Evolutionary conservation across 345 rosid species (phyloP).

Genomic region (Cardamine resedifolia): DNA sequence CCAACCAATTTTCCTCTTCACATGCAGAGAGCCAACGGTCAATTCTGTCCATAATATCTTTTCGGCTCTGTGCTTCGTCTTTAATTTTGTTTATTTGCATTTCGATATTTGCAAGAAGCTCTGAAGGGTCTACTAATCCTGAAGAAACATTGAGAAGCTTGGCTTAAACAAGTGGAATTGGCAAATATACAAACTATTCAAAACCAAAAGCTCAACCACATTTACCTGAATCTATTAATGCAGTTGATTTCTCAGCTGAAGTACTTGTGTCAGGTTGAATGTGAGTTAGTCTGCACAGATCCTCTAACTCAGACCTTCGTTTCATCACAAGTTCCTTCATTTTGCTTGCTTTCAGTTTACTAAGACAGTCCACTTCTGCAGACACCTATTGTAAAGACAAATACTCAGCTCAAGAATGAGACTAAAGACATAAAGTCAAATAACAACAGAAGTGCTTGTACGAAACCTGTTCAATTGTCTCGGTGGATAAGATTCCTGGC

Average conservation of each 20-base stretch:
- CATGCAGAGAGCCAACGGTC: slow-evolving; percentile 93
- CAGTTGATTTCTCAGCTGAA: slow-evolving; percentile 84
- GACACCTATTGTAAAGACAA: slow-evolving; percentile 54
- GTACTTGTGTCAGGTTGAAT: slow-evolving; percentile 88
- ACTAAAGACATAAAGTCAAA: not conserved
- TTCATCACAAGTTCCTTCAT: slow-evolving; percentile 97
- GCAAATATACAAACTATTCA: not conserved
- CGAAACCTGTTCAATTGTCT: slow-evolving; percentile 73
- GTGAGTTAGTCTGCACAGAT: slow-evolving; percentile 67
- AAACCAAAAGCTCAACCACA: not conserved
- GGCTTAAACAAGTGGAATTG: not conserved
- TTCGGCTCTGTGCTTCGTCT: slow-evolving; percentile 81
- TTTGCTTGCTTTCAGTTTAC: slow-evolving; percentile 79
- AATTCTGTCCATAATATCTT: slow-evolving; percentile 92
- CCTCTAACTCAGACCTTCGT: slow-evolving; percentile 81
- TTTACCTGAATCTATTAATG: slow-evolving; percentile 89
- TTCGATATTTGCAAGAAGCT: slow-evolving; percentile 81
- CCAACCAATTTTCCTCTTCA: slow-evolving; percentile 97
- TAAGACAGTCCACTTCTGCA: slow-evolving; percentile 78
- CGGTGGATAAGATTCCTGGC: slow-evolving; percentile 68
- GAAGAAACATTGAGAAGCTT: slow-evolving; percentile 16
- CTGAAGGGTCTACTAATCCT: slow-evolving; percentile 95
- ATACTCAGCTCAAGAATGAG: not conserved
- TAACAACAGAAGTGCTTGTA: not conserved
- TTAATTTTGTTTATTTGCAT: slow-evolving; percentile 68